Base-by-base conservation (phyloP, 1,139 yeast genomes). In the Blastobotrys apis region DNA sequence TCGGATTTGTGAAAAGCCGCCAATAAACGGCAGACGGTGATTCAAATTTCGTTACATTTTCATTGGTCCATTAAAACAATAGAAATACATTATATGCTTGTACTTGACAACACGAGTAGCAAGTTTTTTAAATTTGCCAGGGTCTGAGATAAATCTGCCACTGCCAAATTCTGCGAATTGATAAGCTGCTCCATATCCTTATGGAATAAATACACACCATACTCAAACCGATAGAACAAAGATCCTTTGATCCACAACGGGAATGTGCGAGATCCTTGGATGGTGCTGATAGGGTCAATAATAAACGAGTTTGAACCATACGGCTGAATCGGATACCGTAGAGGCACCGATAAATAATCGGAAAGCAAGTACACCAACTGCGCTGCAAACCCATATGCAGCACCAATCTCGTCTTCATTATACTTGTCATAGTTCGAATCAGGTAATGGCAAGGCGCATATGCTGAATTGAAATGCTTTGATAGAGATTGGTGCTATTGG, bases 221-320 rank as follows among this genome's bases (percentile, higher is more conserved):
- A 77, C 50, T 78, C 78, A 47, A 77, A 75, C 22, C 80, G 61
- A 53, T 74, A 68, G 41, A 67, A 68, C 20, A 71, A 65, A 17
- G 73, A 69, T 3, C 74, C 74, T 12, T 72, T 68, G 23, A 72
- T 65, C 69, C 78, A 77, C 37, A 77, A 55, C 2, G 81, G 81
- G 53, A 66, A 66, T 30, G 62, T 54, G 9, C 68, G 65, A 9
- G 74, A 64, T 37, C 71, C 76, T 47, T 65, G 70, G 23, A 72
- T 67, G 19, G 64, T 62, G 26, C 77, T 69, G 13, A 76, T 69
- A 2, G 75, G 74, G 55, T 78, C 82, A 36, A 67, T 56, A 23
- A 78, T 68, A 50, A 71, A 74, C 0, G 80, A 73, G 32, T 69
- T 72, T 13, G 77, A 71, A 2, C 82, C 81, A 46, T 66, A 65